Percentiles rank a stretch among this genome's conserved stretches.
Conservation (phyloP, 257 asterid genomes). For the Paulownia fortunei region DNA sequence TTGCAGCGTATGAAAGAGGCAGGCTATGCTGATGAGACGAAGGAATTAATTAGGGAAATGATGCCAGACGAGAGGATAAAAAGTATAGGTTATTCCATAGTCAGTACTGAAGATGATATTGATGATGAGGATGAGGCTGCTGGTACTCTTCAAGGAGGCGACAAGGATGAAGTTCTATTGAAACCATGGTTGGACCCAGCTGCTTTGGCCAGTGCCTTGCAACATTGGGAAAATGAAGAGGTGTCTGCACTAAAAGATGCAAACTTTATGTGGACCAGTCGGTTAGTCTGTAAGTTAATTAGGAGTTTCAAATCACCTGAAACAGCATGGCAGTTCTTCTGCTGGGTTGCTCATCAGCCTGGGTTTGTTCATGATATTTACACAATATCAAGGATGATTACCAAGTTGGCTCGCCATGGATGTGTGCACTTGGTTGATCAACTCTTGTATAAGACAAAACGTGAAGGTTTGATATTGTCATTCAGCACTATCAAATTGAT, state of each 20-base stretch:
- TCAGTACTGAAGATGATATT: slow-evolving; percentile 49
- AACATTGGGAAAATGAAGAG: slow-evolving; percentile 69
- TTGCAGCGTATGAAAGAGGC: slow-evolving; percentile 71
- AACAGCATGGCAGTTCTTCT: slow-evolving; percentile 84
- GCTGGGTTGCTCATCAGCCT: slow-evolving; percentile 89
- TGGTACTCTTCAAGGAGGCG: slow-evolving; percentile 31
- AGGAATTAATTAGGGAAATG: slow-evolving; percentile 64
- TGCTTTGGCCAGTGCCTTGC: slow-evolving; percentile 81
- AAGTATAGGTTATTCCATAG: slow-evolving; percentile 53
- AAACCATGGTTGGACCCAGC: slow-evolving; percentile 94
- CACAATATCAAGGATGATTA: slow-evolving; percentile 78
- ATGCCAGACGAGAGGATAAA: slow-evolving; percentile 77
- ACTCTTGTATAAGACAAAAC: slow-evolving; percentile 65
- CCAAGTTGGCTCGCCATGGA: slow-evolving; percentile 81
- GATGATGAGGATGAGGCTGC: slow-evolving; percentile 61
- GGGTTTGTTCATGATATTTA: slow-evolving; percentile 80
- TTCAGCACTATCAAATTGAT: slow-evolving; percentile 76
- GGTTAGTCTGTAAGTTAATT: slow-evolving; percentile 85
- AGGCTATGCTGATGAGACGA: slow-evolving; percentile 63
- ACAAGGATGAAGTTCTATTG: slow-evolving; percentile 51
- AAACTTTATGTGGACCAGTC: slow-evolving; percentile 75
- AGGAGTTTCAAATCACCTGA: slow-evolving; percentile 73
- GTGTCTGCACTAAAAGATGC: slow-evolving; percentile 67
- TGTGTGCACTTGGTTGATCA: slow-evolving; percentile 66
- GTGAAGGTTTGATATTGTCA: slow-evolving; percentile 68